Conservation (phyloP, 768 basidiomycete species). For the Xerocomus potaroensis region DNA sequence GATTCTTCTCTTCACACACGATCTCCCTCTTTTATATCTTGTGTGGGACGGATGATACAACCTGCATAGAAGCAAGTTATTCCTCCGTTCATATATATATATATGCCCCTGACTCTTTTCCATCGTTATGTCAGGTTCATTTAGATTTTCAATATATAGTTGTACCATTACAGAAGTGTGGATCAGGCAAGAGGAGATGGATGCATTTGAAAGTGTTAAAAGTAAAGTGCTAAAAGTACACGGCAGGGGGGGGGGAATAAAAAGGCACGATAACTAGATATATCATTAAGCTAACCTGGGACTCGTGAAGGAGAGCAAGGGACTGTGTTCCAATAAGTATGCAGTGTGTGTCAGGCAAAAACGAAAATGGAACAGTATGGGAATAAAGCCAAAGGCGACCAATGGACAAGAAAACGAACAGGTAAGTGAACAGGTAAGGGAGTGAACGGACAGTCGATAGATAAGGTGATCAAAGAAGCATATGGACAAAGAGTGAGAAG, state of each 20-base stretch:
- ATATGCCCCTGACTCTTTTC: not conserved
- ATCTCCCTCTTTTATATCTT: not conserved
- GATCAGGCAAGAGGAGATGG: not conserved
- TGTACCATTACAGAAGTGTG: slow-evolving; percentile 18
- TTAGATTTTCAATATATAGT: slow-evolving; percentile 13
- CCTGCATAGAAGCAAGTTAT: slow-evolving; percentile 14
- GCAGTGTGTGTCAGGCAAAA: slow-evolving; percentile 1
- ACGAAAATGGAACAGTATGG: slow-evolving; percentile 1
- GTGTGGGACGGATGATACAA: slow-evolving; percentile 13
- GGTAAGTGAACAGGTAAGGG: slow-evolving; percentile 1
- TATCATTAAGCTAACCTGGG: not conserved
- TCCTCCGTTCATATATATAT: slow-evolving; percentile 8
- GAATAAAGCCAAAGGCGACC: not conserved
- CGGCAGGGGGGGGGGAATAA: not conserved
- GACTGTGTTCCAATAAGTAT: no score
- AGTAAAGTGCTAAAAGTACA: slow-evolving; percentile 12
- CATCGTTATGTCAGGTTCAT: not conserved
- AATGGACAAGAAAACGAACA: slow-evolving; percentile 3
- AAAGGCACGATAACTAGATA: slow-evolving; percentile 2
- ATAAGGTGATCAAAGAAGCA: slow-evolving; percentile 16
- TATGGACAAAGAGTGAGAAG: slow-evolving; percentile 15
- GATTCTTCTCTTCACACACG: not conserved
- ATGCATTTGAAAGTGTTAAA: no score
- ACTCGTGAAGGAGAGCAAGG: slow-evolving; percentile 10
- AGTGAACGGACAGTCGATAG: slow-evolving; percentile 6